These are phyloP conservation scores for Lyophyllum shimeji DNA, from an alignment of 768 basidiomycete genomes.

Conservation along the genomic window DNA sequence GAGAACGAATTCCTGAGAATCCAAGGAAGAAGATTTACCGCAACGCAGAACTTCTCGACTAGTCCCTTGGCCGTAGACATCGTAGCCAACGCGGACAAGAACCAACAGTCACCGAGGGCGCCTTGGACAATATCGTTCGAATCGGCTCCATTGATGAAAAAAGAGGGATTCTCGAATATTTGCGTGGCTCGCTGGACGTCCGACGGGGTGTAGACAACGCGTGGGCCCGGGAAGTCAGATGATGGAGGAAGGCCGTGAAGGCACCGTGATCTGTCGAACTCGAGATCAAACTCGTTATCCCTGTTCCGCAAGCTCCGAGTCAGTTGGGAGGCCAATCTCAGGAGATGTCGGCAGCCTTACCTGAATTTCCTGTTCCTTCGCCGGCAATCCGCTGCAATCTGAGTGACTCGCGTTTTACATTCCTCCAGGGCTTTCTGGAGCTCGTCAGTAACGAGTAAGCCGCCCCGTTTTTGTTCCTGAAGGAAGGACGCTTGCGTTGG, in stretches of 20 bases:
- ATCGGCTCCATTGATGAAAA: constrained; percentile 43
- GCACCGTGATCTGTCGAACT: constrained; percentile 36
- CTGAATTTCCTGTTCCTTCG: constrained; percentile 45
- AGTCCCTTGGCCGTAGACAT: constrained; percentile 43
- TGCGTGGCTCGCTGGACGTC: constrained; percentile 47
- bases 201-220: constrained; percentile 18
- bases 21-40: constrained; percentile 20
- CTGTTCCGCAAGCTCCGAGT: neutral
- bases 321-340: neutral
- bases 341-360: constrained; percentile 21
- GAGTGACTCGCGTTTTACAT: constrained; percentile 40
- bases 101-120: constrained; percentile 50
- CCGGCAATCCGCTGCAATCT: constrained; percentile 43
- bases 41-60: constrained; percentile 55
- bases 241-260: constrained; percentile 35
- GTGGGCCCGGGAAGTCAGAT: neutral
- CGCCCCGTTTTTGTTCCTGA: constrained; percentile 16
- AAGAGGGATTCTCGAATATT: constrained; percentile 51
- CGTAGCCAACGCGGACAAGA: constrained; percentile 51
- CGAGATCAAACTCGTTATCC: constrained; percentile 46
- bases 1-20: neutral
- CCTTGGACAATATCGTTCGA: constrained; percentile 51
- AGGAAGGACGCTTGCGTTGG: constrained; percentile 7
- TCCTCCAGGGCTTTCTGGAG: constrained; percentile 42
- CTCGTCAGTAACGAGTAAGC: constrained; percentile 47